These are phyloP conservation scores for Ogataea nitratoaversa DNA, from an alignment of 805 yeast species.

Conservation along the genomic window DNA sequence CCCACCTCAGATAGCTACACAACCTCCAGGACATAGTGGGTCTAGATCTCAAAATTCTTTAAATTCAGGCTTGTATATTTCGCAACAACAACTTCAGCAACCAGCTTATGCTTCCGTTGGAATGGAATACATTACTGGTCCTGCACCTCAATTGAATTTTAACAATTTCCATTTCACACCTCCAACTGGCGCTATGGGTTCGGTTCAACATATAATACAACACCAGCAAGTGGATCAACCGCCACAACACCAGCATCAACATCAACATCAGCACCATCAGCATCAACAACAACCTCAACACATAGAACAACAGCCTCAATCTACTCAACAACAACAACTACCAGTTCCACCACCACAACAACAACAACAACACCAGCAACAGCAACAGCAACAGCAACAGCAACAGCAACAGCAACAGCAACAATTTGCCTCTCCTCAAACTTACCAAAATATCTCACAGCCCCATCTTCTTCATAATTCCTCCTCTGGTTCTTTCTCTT, in stretches of 20 bases:
- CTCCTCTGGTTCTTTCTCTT: neutral
- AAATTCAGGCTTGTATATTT: neutral
- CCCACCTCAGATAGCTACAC: constrained; percentile 3
- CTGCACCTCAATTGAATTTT: constrained; percentile 6
- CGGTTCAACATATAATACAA: neutral
- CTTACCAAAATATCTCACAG: neutral
- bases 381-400: neutral
- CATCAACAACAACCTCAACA: neutral
- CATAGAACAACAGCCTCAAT: neutral
- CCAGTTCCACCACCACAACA: neutral
- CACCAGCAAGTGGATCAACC: neutral
- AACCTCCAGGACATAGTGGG: neutral
- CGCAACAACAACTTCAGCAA: constrained; percentile 1
- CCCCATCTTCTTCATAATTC: neutral
- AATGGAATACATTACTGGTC: constrained; percentile 1
- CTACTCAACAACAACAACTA: neutral
- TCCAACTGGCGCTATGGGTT: neutral
- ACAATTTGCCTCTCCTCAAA: constrained; percentile 3
- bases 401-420: neutral
- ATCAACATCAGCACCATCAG: neutral
- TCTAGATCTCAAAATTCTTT: neutral
- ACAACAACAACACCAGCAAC: neutral
- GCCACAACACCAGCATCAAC: neutral
- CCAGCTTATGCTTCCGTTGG: neutral
- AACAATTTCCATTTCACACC: constrained; percentile 7